These are phyloP conservation scores for Striga hermonthica DNA, from an alignment of 305 asterid genomes.

Conservation along the genomic window DNA sequence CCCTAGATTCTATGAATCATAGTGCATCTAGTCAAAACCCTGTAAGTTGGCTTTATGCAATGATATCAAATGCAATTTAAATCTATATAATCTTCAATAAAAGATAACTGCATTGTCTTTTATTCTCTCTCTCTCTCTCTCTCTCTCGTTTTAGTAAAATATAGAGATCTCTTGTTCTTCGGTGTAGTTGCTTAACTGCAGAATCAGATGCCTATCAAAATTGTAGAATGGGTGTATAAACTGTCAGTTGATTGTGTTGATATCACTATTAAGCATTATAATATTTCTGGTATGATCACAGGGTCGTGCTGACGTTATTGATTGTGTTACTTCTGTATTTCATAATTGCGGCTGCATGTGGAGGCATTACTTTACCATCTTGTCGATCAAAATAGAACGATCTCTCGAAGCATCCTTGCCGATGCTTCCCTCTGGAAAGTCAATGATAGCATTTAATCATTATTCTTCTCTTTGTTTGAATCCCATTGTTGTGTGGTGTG, in stretches of 20 bases:
- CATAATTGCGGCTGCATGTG: slow-evolving; percentile 55
- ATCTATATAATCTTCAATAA: too few species aligned
- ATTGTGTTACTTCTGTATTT: slow-evolving; percentile 49
- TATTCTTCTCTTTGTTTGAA: too few species aligned
- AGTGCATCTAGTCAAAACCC: too few species aligned
- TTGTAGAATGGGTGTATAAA: neutral
- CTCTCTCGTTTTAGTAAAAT: too few species aligned
- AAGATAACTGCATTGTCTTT: too few species aligned
- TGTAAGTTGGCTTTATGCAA: too few species aligned
- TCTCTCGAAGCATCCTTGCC: neutral
- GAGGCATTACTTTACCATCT: slow-evolving; percentile 59
- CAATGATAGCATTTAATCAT: too few species aligned
- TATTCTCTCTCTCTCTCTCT: too few species aligned
- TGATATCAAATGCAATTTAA: too few species aligned
- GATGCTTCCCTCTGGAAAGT: too few species aligned
- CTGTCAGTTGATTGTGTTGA: neutral
- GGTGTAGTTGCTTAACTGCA: neutral
- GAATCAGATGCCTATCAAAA: neutral
- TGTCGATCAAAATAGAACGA: slow-evolving; percentile 47
- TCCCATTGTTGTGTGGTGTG: too few species aligned
- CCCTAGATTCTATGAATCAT: too few species aligned
- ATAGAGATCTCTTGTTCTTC: neutral
- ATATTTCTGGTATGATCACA: slow-evolving; percentile 27
- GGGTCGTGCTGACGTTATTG: slow-evolving; percentile 51
- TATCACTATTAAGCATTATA: neutral